phyloP scores from a whole-genome alignment of 2,329 filamentous ascomycete species.

The Cladosporium colombiae region DNA sequence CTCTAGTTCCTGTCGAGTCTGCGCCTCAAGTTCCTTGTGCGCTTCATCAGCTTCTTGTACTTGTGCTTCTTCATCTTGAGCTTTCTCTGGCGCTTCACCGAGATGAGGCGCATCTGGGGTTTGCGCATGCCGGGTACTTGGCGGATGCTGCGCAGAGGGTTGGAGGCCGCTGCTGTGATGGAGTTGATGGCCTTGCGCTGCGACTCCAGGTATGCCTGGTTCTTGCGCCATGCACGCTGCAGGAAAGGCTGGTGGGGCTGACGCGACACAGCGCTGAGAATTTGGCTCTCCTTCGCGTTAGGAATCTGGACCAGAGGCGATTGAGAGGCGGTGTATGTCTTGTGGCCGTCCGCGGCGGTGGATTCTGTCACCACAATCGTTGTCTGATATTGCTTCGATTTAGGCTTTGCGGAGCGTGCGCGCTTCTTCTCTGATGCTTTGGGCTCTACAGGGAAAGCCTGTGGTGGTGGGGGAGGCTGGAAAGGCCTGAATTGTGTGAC shows the following conservation, averaged over 20 bases:
- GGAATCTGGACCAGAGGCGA: constrained; percentile 39
- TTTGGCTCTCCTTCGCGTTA: constrained; percentile 15
- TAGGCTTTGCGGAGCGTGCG: constrained; percentile 11
- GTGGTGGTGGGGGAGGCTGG: constrained; percentile 77
- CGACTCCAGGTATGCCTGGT: constrained; percentile 52
- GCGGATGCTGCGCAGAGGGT: constrained; percentile 22
- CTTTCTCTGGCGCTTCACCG: constrained; percentile 87
- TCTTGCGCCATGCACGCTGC: constrained; percentile 67
- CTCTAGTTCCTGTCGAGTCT: constrained; percentile 60
- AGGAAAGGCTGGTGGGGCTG: constrained; percentile 57
- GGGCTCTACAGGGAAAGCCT: constrained; percentile 47
- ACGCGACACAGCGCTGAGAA: constrained; percentile 10
- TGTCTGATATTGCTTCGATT: constrained; percentile 45
- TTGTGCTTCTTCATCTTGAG: constrained; percentile 99
- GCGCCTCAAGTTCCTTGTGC: constrained; percentile 82
- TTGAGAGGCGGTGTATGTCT: constrained; percentile 54
- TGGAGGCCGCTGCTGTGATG: constrained; percentile 14
- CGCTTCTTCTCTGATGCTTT: constrained; percentile 25
- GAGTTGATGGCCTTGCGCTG: constrained; percentile 20
- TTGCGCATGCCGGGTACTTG: constrained; percentile 27
- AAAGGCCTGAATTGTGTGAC: constrained; percentile 67
- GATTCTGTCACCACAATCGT: constrained; percentile 55
- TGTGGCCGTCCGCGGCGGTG: constrained; percentile 52
- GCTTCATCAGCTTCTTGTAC: constrained; percentile 98
- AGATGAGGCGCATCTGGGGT: constrained; percentile 73